Evolutionary conservation across 2,329 filamentous ascomycete species (phyloP).

Genomic region (Alternaria metachromatica): DNA sequence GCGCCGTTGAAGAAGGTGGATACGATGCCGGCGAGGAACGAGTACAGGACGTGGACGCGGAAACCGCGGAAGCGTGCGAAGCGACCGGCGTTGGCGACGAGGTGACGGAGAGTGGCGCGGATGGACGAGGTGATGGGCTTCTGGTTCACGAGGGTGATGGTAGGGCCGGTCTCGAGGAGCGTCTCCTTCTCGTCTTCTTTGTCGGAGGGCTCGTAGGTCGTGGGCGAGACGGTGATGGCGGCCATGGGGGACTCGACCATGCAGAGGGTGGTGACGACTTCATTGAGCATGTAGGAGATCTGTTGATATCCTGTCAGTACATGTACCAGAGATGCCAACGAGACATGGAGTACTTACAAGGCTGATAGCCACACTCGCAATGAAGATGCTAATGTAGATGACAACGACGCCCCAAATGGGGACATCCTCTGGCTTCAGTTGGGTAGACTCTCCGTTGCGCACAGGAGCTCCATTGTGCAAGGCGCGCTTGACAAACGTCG

Average conservation of each 20-base stretch:
- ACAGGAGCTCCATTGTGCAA: conserved; percentile 8
- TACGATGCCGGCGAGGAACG: conserved; percentile 45
- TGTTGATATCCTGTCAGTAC: conserved; percentile 12
- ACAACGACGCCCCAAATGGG: conserved; percentile 38
- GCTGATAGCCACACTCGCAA: conserved; percentile 51
- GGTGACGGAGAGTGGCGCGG: conserved; percentile 63
- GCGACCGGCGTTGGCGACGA: conserved; percentile 69
- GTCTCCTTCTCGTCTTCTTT: conserved; percentile 50
- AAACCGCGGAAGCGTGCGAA: conserved; percentile 74
- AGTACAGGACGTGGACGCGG: conserved; percentile 52
- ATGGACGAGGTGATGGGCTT: conserved; percentile 69
- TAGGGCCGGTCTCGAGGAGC: conserved; percentile 49
- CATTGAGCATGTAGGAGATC: conserved; percentile 64
- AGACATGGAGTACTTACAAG: conserved; percentile 44
- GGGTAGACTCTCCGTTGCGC: too few relatives aligned
- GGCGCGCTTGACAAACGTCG: conserved; percentile 38
- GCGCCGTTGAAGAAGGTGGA: conserved; percentile 55
- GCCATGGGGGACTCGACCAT: conserved; percentile 68
- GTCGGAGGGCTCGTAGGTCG: conserved; percentile 51
- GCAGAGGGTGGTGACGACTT: conserved; percentile 66
- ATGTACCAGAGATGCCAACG: neutral
- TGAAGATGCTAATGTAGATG: conserved; percentile 45
- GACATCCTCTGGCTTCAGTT: conserved; percentile 25
- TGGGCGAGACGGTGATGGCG: conserved; percentile 56
- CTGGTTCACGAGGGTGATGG: conserved; percentile 55